A percentile compares a stretch with the other conserved stretches of the same genome.
These are phyloP conservation scores for Apiotrichum brassicae DNA, from an alignment of 1,284 basidiomycete genomes.

Conservation along the genomic window DNA sequence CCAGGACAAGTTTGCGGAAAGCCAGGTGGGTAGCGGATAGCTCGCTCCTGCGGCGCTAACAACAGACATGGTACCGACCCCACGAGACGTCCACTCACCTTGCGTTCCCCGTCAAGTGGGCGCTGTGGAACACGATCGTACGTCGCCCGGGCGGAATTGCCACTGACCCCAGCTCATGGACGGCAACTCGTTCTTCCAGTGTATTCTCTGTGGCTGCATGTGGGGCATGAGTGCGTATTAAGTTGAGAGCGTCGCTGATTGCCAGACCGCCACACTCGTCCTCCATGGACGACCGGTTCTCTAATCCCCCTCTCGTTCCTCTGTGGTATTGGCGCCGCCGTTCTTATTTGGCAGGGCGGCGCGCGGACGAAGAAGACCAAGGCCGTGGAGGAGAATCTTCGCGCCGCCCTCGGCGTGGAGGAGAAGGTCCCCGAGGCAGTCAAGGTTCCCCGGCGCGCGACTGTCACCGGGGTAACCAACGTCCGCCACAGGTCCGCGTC, in stretches of 20 bases:
- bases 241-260: constrained; percentile 14
- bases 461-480: background rate
- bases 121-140: constrained; percentile 43
- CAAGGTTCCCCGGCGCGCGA: constrained; percentile 10
- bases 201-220: constrained; percentile 69
- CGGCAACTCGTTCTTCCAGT: constrained; percentile 73
- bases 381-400: constrained; percentile 64
- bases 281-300: constrained; percentile 54
- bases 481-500: too few species aligned
- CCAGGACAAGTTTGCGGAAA: constrained; percentile 43
- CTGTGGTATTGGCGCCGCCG: constrained; percentile 70
- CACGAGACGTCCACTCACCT: constrained; percentile 79
- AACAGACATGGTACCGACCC: constrained; percentile 79
- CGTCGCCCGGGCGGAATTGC: constrained; percentile 12
- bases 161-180: constrained; percentile 54
- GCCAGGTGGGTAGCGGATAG: constrained; percentile 26
- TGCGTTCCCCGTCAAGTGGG: constrained; percentile 70
- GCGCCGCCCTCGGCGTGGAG: constrained; percentile 56
- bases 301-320: constrained; percentile 71
- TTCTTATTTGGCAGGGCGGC: constrained; percentile 71
- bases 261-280: constrained; percentile 42
- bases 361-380: constrained; percentile 68
- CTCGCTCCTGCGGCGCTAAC: background rate
- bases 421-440: constrained; percentile 3
- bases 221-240: constrained; percentile 69